A percentile compares a stretch with the other conserved stretches of the same genome.
Conservation (phyloP, 2,329 filamentous ascomycete species). For the Acrocalymma vagum region DNA sequence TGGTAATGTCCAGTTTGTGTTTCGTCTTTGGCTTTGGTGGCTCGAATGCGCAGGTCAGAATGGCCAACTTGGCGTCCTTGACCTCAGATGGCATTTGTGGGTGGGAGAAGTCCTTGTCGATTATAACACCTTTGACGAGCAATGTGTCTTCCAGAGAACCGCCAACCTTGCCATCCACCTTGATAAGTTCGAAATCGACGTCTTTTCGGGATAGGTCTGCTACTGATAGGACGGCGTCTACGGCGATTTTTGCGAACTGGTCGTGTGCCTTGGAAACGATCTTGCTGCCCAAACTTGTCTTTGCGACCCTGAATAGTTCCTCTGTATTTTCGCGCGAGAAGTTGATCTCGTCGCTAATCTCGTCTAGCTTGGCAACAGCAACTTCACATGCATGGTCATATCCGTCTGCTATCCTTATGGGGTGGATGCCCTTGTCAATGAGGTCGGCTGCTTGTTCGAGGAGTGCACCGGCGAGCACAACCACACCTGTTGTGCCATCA, state of each 20-base stretch:
- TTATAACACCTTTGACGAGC: constrained; percentile 95
- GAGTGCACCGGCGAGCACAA: constrained; percentile 92
- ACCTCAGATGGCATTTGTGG: constrained; percentile 99
- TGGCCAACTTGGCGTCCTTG: constrained; percentile 93
- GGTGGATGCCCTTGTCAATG: constrained; percentile 99
- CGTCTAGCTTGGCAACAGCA: constrained; percentile 89
- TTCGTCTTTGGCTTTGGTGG: constrained; percentile 99
- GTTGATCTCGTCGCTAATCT: constrained; percentile 88
- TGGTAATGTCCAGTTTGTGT: constrained; percentile 97
- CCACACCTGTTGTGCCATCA: constrained; percentile 96
- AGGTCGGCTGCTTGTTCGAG: constrained; percentile 96
- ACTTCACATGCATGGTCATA: constrained; percentile 98
- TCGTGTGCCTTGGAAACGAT: constrained; percentile 99
- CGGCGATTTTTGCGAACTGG: constrained; percentile 96
- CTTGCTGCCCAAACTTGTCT: constrained; percentile 96
- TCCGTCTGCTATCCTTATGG: constrained; percentile 96
- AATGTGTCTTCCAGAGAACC: constrained; percentile 92
- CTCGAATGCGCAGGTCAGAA: constrained; percentile 97
- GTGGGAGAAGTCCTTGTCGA: constrained; percentile 99
- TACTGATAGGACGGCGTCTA: constrained; percentile 95
- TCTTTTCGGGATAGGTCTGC: constrained; percentile 96
- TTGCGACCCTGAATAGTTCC: constrained; percentile 93
- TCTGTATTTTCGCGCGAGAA: constrained; percentile 82
- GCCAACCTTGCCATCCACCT: constrained; percentile 98
- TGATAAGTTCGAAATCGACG: constrained; percentile 98